Evolutionary conservation across 345 rosid genomes (phyloP), one percentile per base, ranked within the genome.

Genomic region (Brassica juncea): DNA sequence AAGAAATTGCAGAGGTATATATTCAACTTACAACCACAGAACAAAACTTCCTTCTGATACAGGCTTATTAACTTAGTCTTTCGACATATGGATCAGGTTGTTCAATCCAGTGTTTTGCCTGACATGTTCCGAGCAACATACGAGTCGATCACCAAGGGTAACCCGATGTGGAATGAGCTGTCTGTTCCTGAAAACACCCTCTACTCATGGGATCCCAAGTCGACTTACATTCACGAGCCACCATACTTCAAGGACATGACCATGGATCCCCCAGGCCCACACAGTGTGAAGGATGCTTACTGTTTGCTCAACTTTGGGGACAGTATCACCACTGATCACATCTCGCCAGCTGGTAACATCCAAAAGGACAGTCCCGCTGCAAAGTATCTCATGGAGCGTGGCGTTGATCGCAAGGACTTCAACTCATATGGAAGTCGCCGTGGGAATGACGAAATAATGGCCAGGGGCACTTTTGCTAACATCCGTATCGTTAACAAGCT

Each of bases 391-490:
- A 81, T 89, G 68, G 91, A 90, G 37, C 86, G 84, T 1, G 91
- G 94, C 9, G 94, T 92, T 68, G 77, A 88, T 86, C 77, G 89
- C 85, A 66, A 31, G 52, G 99, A 95, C 86, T 93, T 95, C 82
- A 95, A 95, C 84, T 91, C 98, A 8, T 95, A 95, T 59, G 99
- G 99, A 78, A 95, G 99, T 87, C 98, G 98, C 14, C 96, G 98
- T 68, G 99, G 98, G 3, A 95, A 95, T 30, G 98, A 95, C 77
- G 97, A 93, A 80, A 83, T 95, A 31, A 95, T 95, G 99, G 97
- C 97, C 21, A 87, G 98, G 82, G 99, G 99, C 63, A 95, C 98
- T 74, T 95, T 95, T 84, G 98, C 99, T 74, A 95, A 93, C 73
- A 95, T 95, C 70, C 93, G 98, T 73, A 59, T 95, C n/a, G 99